phyloP scores from a whole-genome alignment of 1,284 basidiomycete species.

The Microbotryum silenes-acaulis region DNA sequence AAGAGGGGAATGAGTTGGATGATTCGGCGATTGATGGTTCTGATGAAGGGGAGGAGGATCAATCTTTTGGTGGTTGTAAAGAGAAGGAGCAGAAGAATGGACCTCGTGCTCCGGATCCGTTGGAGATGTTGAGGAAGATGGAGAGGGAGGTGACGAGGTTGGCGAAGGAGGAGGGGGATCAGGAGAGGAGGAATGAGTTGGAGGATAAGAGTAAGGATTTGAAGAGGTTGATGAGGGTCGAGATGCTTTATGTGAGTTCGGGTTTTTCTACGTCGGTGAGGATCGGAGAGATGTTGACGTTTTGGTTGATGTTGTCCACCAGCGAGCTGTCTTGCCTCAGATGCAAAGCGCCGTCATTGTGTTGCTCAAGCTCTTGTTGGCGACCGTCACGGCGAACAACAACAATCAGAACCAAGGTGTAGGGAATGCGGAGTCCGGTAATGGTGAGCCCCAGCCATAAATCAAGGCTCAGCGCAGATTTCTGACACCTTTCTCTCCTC shows the following conservation, averaged over 20 bases:
- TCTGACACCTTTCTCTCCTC: background rate
- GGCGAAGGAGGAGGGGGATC: constrained; percentile 46
- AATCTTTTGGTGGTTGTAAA: background rate
- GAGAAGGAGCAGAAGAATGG: constrained; percentile 42
- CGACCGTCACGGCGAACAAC: constrained; percentile 66
- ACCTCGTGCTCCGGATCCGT: constrained; percentile 34
- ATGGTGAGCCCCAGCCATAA: constrained; percentile 1
- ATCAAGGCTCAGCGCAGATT: too few relatives aligned
- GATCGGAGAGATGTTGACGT: background rate
- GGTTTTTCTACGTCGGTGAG: background rate
- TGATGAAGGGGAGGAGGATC: background rate
- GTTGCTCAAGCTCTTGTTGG: constrained; percentile 74
- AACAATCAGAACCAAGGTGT: constrained; percentile 17
- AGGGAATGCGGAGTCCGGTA: constrained; percentile 6
- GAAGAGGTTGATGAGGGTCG: constrained; percentile 74
- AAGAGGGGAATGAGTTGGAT: background rate
- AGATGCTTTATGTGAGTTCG: constrained; percentile 74
- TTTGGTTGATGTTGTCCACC: background rate
- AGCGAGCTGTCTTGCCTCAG: constrained; percentile 63
- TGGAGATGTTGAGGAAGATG: constrained; percentile 50
- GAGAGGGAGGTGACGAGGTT: constrained; percentile 41
- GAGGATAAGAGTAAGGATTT: constrained; percentile 67
- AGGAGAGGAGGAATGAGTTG: constrained; percentile 55
- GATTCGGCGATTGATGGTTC: background rate
- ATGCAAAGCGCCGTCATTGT: constrained; percentile 82